Evolutionary conservation across 1,139 yeast species (phyloP).

Genomic region (Pichia sp.): DNA sequence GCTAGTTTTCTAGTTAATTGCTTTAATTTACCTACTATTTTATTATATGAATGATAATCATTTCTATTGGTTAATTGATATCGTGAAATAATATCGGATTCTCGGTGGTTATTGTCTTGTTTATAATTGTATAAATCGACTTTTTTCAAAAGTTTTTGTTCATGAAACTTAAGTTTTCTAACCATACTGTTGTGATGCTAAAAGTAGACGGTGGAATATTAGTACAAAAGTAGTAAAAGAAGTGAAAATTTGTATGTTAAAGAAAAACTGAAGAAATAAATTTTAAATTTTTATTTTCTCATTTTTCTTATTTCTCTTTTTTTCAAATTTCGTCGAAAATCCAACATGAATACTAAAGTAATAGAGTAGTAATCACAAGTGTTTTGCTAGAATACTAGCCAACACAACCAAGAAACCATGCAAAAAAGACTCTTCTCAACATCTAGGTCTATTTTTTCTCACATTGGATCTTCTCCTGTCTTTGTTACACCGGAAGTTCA

Average conservation of each 20-base stretch:
- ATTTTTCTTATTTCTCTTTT: not conserved
- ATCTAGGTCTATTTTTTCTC: slow-evolving; percentile 33
- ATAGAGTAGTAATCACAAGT: no score
- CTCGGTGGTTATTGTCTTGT: slow-evolving; percentile 92
- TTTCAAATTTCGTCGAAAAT: not conserved
- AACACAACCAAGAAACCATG: slow-evolving; percentile 1
- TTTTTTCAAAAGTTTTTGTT: slow-evolving; percentile 86
- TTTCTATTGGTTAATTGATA: slow-evolving; percentile 92
- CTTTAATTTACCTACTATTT: slow-evolving; percentile 83
- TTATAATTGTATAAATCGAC: slow-evolving; percentile 98
- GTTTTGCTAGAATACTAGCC: not conserved
- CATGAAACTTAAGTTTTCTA: slow-evolving; percentile 88
- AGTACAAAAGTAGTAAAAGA: not conserved
- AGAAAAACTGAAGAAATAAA: not conserved
- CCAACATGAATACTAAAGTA: not conserved
- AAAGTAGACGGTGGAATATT: not conserved
- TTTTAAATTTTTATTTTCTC: not conserved
- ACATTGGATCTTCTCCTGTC: slow-evolving; percentile 58
- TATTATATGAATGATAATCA: slow-evolving; percentile 91
- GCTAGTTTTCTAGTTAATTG: slow-evolving; percentile 83
- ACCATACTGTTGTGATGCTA: slow-evolving; percentile 52
- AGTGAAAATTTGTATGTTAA: not conserved
- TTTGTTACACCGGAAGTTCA: slow-evolving; percentile 48
- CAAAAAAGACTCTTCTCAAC: slow-evolving; percentile 31
- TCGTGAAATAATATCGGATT: slow-evolving; percentile 89